A percentile compares a stretch with the other conserved stretches of the same genome.
Evolutionary conservation across 1,139 yeast species (phyloP).

Genomic region (Yamadazyma atlantica): DNA sequence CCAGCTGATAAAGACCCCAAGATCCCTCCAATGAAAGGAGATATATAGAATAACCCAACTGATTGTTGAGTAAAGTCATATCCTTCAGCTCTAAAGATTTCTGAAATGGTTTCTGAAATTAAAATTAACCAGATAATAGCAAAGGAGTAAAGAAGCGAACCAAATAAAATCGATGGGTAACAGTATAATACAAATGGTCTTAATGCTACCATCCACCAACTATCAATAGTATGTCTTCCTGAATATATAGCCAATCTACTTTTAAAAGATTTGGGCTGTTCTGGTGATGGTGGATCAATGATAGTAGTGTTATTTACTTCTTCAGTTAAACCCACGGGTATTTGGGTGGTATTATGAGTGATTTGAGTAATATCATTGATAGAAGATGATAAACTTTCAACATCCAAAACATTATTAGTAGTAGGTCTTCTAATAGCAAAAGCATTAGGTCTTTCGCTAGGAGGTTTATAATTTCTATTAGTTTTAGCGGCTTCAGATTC

Average conservation of each 20-base stretch:
- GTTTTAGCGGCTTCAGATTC: constrained; percentile 52
- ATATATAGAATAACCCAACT: constrained; percentile 57
- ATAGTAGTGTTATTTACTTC: constrained; percentile 9
- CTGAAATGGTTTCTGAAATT: constrained; percentile 56
- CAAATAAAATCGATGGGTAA: constrained; percentile 56
- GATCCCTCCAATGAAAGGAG: constrained; percentile 61
- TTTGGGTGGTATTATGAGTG: constrained; percentile 4
- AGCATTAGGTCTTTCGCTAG: constrained; percentile 33
- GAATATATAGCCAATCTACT: constrained; percentile 24
- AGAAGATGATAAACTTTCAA: constrained; percentile 21
- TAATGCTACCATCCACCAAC: constrained; percentile 58
- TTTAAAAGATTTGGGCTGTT: constrained; percentile 13
- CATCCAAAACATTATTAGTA: constrained; percentile 18
- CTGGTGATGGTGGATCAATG: constrained; percentile 1
- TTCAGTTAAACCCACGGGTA: constrained; percentile 22
- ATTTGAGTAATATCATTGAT: constrained; percentile 10
- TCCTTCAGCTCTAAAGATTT: constrained; percentile 45
- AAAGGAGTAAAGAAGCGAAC: constrained; percentile 52
- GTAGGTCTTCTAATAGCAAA: constrained; percentile 24
- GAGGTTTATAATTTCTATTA: constrained; percentile 30
- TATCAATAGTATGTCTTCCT: constrained; percentile 51
- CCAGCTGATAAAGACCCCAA: constrained; percentile 60
- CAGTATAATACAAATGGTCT: constrained; percentile 54
- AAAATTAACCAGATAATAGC: constrained; percentile 67
- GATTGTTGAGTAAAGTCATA: constrained; percentile 49